Base-by-base conservation (phyloP, 768 basidiomycete genomes). In the Cantharellus cinnabarinus region DNA sequence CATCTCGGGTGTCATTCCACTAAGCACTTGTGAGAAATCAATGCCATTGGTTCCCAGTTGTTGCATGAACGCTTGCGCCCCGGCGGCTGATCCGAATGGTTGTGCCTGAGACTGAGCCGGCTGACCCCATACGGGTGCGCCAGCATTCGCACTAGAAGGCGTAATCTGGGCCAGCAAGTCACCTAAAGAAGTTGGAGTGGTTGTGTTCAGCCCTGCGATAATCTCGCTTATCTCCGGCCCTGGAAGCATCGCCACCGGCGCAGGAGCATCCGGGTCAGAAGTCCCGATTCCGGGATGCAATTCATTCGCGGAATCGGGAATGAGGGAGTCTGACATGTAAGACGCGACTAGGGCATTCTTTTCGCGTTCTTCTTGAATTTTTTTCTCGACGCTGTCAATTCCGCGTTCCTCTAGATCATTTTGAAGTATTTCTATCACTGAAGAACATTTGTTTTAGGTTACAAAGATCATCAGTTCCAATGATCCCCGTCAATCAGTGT, bases 281-380 rank as follows among this genome's bases (percentile, higher is more conserved):
- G 14, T 37, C 10, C 52, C 52, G 34, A 60, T 20, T 29, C 61
- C 53, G 42, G 61, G 61, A 52, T 53, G 42, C 51, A 62, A 44
- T 39, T 62, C 61, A 50, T 59, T 62, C 20, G 61, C 60, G 60
- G 81, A 77, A 55, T 88, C 85, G 50, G 88, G 88, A 64, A 89
- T 83, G 62, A 83, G 83, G 52, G 75, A 73, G 51, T 73, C 68
- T 7, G 75, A 76, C 74, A 83, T 80, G 68, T 90, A 90, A 41
- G 85, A 68, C 50, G 86, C 85, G 35, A 78, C 77, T 29, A 89
- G 74, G 38, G 83, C 82, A 14, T 79, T 82, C 68, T 82, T 78
- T 67, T 90, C 88, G 58, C 88, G 79, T 68, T 80, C 75, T 68
- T 83, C 88, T 69, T 90, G 88, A 29, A 72, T 72, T 42, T 63